These are phyloP conservation scores for Cydonia oblonga DNA, from an alignment of 331 rosid genomes.

Conservation along the genomic window DNA sequence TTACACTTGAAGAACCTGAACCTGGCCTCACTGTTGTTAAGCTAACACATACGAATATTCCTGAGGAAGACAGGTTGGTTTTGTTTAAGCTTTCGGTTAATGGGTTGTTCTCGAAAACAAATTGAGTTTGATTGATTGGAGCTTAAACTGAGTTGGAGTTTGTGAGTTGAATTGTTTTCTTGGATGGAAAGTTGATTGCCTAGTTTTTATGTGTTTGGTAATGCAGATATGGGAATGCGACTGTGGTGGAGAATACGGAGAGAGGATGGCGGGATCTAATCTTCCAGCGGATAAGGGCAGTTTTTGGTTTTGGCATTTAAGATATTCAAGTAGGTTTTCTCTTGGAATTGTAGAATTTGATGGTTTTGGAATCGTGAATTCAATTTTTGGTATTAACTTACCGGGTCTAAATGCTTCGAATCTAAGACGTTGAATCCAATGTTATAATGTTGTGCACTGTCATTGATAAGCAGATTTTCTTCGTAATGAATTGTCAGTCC, in stretches of 20 bases:
- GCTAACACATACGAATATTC: slow-evolving; percentile 69
- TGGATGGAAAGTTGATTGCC: background rate
- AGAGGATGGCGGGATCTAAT: slow-evolving; percentile 96
- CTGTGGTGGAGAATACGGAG: slow-evolving; percentile 91
- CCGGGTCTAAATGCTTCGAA: background rate
- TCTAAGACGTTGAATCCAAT: background rate
- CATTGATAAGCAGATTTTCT: background rate
- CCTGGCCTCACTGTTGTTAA: slow-evolving; percentile 65
- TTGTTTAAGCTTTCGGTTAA: background rate
- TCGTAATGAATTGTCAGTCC: background rate
- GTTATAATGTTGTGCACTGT: slow-evolving; percentile 2
- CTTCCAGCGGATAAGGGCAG: slow-evolving; percentile 80
- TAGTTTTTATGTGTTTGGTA: background rate
- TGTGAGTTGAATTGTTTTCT: background rate
- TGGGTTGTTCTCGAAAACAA: background rate
- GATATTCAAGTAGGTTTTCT: background rate
- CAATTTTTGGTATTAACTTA: background rate
- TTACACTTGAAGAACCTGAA: slow-evolving; percentile 78
- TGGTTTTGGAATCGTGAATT: slow-evolving; percentile 13
- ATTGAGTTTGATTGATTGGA: background rate
- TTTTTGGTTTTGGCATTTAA: slow-evolving; percentile 85
- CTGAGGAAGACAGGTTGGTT: slow-evolving; percentile 79
- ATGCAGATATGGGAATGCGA: slow-evolving; percentile 80
- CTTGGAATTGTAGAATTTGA: slow-evolving; percentile 9
- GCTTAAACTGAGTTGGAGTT: background rate